Conservation (phyloP, 2,329 filamentous ascomycete species). For the Cladorrhinum sp. region DNA sequence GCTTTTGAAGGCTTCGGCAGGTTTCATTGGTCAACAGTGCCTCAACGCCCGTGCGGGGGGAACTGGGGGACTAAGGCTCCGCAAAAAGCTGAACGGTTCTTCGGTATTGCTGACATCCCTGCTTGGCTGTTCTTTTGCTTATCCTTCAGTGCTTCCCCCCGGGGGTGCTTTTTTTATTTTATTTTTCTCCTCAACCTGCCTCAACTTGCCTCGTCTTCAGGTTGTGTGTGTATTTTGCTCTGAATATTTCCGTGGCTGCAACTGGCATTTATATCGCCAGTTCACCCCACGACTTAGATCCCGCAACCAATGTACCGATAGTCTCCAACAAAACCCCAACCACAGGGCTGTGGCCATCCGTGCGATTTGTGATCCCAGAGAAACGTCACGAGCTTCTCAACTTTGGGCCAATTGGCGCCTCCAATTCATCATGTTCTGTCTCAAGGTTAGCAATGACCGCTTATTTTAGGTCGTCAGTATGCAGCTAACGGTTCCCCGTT, state of each 20-base stretch:
- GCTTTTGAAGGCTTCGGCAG: not conserved
- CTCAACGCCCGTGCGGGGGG: not conserved
- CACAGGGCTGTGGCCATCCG: slow-evolving; percentile 14
- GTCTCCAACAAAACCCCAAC: not conserved
- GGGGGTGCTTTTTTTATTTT: not conserved
- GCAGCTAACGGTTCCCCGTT: slow-evolving; percentile 8
- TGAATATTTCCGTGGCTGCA: not conserved
- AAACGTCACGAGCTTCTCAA: not conserved
- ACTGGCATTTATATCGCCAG: not conserved
- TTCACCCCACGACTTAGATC: not conserved
- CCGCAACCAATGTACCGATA: slow-evolving; percentile 4
- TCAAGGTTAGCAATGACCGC: slow-evolving; percentile 14
- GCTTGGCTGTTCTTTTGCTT: not conserved
- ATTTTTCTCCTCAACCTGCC: not conserved
- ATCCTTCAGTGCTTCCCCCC: not conserved
- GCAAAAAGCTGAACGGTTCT: slow-evolving; percentile 11
- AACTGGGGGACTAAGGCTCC: slow-evolving; percentile 4
- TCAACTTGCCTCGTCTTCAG: not conserved
- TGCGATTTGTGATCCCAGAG: not conserved
- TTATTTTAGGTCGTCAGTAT: not conserved
- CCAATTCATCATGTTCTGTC: slow-evolving; percentile 16
- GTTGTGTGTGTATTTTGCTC: not conserved
- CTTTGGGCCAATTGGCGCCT: slow-evolving; percentile 14
- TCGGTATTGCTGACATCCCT: slow-evolving; percentile 11
- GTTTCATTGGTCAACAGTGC: not conserved